Percentiles rank a stretch among this genome's conserved stretches.
Evolutionary conservation across 2,329 filamentous ascomycete genomes (phyloP).

Genomic region (Oidium heveae): DNA sequence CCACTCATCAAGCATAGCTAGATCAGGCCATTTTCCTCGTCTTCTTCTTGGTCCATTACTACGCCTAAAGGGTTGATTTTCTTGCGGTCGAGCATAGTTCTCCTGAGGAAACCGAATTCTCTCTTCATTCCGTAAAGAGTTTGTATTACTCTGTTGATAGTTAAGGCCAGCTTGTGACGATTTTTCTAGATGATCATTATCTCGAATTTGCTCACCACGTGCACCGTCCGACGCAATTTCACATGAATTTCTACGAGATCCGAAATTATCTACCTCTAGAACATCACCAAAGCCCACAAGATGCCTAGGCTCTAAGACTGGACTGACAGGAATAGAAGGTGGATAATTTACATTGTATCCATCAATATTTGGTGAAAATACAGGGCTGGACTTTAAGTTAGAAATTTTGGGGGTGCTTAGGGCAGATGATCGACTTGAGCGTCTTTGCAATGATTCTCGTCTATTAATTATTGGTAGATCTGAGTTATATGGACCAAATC

Average conservation of each 20-base stretch:
- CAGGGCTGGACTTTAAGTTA: slow-evolving; percentile 9
- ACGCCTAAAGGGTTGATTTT: slow-evolving; percentile 17
- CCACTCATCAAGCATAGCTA: slow-evolving; percentile 70
- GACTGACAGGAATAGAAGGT: slow-evolving; percentile 39
- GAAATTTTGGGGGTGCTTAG: slow-evolving; percentile 15
- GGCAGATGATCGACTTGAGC: slow-evolving; percentile 19
- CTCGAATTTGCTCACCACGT: slow-evolving; percentile 9
- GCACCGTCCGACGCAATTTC: slow-evolving; percentile 3
- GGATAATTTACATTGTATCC: slow-evolving; percentile 42
- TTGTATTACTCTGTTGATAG: slow-evolving; percentile 25
- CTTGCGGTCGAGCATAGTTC: slow-evolving; percentile 41
- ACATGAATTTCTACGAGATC: slow-evolving; percentile 7
- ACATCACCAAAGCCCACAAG: slow-evolving; percentile 40
- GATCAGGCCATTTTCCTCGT: slow-evolving; percentile 61
- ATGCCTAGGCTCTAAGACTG: slow-evolving; percentile 23
- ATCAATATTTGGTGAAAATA: slow-evolving; percentile 15
- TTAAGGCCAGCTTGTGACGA: slow-evolving; percentile 8
- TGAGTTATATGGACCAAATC: slow-evolving; percentile 2
- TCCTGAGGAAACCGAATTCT: slow-evolving; percentile 84
- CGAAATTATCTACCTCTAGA: slow-evolving; percentile 43
- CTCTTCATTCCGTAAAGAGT: slow-evolving; percentile 42
- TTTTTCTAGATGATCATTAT: slow-evolving; percentile 11
- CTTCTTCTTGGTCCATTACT: slow-evolving; percentile 21
- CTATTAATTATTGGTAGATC: slow-evolving; percentile 15
- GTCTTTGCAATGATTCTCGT: slow-evolving; percentile 11